Evolutionary conservation across 2,329 filamentous ascomycete species (phyloP), one percentile per base, ranked within the genome.

Genomic region (Tolypocladium tundrense): DNA sequence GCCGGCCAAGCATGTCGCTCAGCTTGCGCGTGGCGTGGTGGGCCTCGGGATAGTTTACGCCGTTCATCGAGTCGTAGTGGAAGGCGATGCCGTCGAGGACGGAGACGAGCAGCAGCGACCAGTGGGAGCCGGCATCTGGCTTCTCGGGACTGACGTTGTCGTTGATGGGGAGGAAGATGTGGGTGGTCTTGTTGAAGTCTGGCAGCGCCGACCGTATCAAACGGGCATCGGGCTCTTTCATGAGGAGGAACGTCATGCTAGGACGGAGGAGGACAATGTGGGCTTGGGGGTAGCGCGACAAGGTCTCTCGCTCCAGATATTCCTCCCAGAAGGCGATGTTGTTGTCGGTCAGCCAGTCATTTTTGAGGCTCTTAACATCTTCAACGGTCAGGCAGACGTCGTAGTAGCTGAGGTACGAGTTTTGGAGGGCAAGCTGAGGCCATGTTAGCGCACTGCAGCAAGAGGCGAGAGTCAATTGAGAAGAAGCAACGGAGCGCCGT

Each of bases 261-360:
- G 94, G 94, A 14, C 93, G 89, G 35, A 99, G 86, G 58, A 99
- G 88, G 60, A 93, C 81, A 70, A 99, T 96, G 62, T 91, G 84
- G 24, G 91, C 91, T 68, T 89, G 86, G 11, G 90, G 89, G 69
- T 88, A 96, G 65, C 85, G 83, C 37, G 79, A 78, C 35, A 99
- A 86, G 60, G 91, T 86, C 77, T 97, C 93, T 61, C 86, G 90
- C 73, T 99, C 94, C 63, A 99, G 85, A 70, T 85, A 96, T 81
- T 97, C 93, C 81, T 97, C 90, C 93, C 94, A 99, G 71, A 99
- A 97, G 55, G 91, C 88, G 64, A 99, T 97, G 66, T 91, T 92
- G 77, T 96, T 97, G 72, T 99, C 94, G 50, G 93, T 97, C 56
- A 99, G 79, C 94, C 94, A 99, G 78, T 97, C 94, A 73, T 89